A percentile compares a stretch with the other conserved stretches of the same genome.
Conservation (phyloP, 768 basidiomycete genomes). For the Lactarius pseudohatsudake region DNA sequence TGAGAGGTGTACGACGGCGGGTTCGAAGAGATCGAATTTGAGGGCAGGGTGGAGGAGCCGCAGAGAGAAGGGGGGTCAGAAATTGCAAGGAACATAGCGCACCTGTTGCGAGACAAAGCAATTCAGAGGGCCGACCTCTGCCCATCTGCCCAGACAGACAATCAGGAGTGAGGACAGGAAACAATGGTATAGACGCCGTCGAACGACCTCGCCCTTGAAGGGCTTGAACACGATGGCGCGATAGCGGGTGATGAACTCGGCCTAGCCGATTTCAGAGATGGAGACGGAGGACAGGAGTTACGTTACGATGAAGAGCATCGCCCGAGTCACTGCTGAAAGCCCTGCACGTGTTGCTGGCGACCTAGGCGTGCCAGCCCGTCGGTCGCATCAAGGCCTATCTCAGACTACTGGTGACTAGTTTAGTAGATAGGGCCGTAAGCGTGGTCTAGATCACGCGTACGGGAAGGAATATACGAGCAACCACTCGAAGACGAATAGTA, state of each 20-base stretch:
- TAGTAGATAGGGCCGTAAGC: too few relatives aligned
- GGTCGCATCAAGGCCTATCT: too few relatives aligned
- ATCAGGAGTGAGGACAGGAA: too few relatives aligned
- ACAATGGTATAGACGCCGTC: slow-evolving; percentile 61
- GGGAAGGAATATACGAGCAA: too few relatives aligned
- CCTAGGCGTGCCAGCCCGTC: too few relatives aligned
- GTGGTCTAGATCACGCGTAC: too few relatives aligned
- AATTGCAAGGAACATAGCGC: slow-evolving; percentile 32
- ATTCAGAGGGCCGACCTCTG: slow-evolving; percentile 89
- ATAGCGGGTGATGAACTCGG: slow-evolving; percentile 93
- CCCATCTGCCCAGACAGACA: slow-evolving; percentile 69
- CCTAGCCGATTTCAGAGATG: slow-evolving; percentile 90
- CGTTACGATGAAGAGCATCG: slow-evolving; percentile 29
- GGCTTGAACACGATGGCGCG: slow-evolving; percentile 98
- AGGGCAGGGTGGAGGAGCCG: slow-evolving; percentile 94
- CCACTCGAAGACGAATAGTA: too few relatives aligned
- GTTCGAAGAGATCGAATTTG: slow-evolving; percentile 93
- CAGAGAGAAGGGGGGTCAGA: background rate
- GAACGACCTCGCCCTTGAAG: slow-evolving; percentile 98
- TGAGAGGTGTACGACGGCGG: slow-evolving; percentile 96
- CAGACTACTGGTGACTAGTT: too few relatives aligned
- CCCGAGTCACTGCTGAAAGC: background rate
- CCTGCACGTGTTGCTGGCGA: too few relatives aligned
- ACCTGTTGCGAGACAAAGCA: slow-evolving; percentile 98
- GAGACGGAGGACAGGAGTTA: slow-evolving; percentile 46